Evolutionary conservation across 805 yeast species (phyloP), one percentile per base, ranked within the genome.

Genomic region (Kluyveromyces nonfermentans): DNA sequence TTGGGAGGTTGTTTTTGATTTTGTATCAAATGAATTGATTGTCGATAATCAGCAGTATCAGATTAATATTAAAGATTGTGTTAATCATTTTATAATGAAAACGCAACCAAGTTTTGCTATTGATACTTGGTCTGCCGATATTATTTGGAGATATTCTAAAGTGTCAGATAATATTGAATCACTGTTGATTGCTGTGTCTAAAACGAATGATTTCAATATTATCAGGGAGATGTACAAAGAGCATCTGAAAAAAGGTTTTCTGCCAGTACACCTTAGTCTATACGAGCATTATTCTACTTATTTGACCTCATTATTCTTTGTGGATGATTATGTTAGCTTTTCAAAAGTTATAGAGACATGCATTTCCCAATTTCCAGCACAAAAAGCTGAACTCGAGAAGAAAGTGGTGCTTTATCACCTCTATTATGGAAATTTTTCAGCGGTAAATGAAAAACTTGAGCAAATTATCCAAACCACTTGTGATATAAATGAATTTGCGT

Each of bases 401-500:
- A 64, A 69, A 46, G 55, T 75, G 35, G 78, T 84, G 16, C 31
- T 38, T n/a, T 4, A 25, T 22, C 22, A 7, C 32, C 25, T 38
- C 8, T 33, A 5, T 33, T 22, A 15, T 17, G 59, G 67, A 12
- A 61, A 68, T 2, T 59, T 65, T 41, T 57, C 60, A 1, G 57
- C 59, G 35, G 74, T 77, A 0, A 55, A 72, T 19, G 64, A 62
- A 16, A 55, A 68, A 7, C 76, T 76, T 49, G 76, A 74, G 42
- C 64, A 68, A 17, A 78, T 80, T 1, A 49, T 85, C 12, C 38
- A 54, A 1, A 53, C 62, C 2, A 74, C 80, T 3, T 40, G 57
- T 5, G 74, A 86, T 0, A 62, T 82, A 4, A 67, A 67, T 32
- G 89, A 83, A 47, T 85, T 86, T 57, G 71, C 81, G 0, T 53